phyloP scores from a whole-genome alignment of 306 rosid species.

The Malus orientalis region DNA sequence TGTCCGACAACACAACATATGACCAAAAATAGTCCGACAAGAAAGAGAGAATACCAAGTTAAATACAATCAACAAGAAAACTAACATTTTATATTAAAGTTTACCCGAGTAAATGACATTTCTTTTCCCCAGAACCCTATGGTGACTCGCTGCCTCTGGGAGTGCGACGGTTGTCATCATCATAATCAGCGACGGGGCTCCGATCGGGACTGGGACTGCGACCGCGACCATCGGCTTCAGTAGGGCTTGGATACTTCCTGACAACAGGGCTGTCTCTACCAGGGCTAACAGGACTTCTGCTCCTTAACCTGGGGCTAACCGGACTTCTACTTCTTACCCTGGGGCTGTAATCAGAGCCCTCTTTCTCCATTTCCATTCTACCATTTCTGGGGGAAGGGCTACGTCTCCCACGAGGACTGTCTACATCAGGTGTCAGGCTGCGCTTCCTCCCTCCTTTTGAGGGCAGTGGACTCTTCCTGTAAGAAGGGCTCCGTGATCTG shows the following conservation, averaged over 20 bases:
- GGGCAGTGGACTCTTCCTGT: conserved; percentile 24
- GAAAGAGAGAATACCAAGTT: no score
- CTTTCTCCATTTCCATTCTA: conserved; percentile 24
- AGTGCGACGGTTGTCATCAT: conserved; percentile 33
- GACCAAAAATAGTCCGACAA: no score
- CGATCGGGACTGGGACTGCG: conserved; percentile 40
- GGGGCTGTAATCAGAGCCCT: conserved; percentile 51
- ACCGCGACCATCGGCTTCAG: conserved; percentile 35
- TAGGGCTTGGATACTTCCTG: conserved; percentile 27
- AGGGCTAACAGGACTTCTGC: conserved; percentile 40
- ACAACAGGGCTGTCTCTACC: conserved; percentile 26
- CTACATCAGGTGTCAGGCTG: conserved; percentile 43
- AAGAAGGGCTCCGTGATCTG: conserved; percentile 41
- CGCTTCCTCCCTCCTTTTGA: conserved; percentile 39
- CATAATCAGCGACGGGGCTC: conserved; percentile 45
- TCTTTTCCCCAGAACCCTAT: background rate
- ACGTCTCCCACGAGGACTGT: conserved; percentile 36
- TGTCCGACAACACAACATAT: no score
- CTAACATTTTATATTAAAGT: background rate
- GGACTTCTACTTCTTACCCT: conserved; percentile 48
- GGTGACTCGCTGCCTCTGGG: conserved; percentile 51
- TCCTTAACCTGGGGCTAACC: conserved; percentile 31
- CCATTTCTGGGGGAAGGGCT: conserved; percentile 42
- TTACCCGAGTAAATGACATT: background rate
- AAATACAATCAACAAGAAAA: no score